phyloP scores from a whole-genome alignment of 108 stramenopile species.

The Nannochloropsis gaditana region DNA sequence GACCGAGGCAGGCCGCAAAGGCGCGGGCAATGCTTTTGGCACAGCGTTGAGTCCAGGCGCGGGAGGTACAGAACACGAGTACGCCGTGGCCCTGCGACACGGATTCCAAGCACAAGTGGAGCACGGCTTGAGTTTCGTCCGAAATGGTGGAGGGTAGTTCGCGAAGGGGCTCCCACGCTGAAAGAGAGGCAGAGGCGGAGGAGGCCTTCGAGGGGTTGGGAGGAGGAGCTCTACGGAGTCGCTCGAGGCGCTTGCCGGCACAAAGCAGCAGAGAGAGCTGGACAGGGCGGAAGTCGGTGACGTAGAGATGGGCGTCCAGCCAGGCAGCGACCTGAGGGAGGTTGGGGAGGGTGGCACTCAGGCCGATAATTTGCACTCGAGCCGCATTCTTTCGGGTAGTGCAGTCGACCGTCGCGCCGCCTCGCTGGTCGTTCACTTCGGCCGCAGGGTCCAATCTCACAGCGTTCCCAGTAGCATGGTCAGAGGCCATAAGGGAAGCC shows the following conservation, averaged over 20 bases:
- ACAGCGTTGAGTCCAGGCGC: background rate
- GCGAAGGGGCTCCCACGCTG: background rate
- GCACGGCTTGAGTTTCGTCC: background rate
- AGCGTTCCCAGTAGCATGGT: too few species aligned
- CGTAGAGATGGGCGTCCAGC: conserved; percentile 47
- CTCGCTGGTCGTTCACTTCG: too few species aligned
- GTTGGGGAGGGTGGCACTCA: conserved; percentile 54
- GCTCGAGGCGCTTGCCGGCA: background rate
- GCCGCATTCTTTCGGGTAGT: background rate
- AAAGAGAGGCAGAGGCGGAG: too few species aligned
- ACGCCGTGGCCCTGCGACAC: background rate
- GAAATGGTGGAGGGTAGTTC: background rate
- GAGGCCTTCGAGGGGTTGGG: background rate
- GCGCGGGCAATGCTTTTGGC: background rate
- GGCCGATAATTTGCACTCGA: conserved; percentile 34
- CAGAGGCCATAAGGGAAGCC: background rate
- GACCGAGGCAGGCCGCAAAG: background rate
- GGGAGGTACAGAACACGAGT: background rate
- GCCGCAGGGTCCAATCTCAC: too few species aligned
- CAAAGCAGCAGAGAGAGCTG: conserved; percentile 36
- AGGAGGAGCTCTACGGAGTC: background rate
- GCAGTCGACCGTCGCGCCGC: background rate
- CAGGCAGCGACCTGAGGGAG: conserved; percentile 43
- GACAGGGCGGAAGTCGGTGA: conserved; percentile 50
- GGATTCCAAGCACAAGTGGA: background rate